A percentile compares a stretch with the other conserved stretches of the same genome.
Evolutionary conservation across 1,284 basidiomycete genomes (phyloP).

Genomic region (Moniliella sp.): DNA sequence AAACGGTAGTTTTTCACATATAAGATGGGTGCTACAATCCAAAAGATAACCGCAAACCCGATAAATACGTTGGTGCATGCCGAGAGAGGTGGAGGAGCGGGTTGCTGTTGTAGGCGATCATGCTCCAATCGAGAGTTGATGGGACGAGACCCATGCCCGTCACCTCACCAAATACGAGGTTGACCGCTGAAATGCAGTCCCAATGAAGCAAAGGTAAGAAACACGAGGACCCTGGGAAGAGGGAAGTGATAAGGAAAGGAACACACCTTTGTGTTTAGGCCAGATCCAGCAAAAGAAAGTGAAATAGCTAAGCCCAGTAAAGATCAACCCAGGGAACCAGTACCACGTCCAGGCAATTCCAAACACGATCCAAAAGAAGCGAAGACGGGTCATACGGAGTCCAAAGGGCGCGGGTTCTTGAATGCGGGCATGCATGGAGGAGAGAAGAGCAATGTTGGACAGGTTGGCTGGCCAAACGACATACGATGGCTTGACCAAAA

Average conservation of each 20-base stretch:
- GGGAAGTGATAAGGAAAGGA: conserved; percentile 1
- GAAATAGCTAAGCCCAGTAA: conserved; percentile 1
- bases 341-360: conserved; percentile 2
- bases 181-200: conserved; percentile 1
- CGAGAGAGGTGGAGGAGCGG: conserved; percentile 2
- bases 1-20: conserved; percentile 1
- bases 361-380: conserved; percentile 2
- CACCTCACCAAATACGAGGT: conserved; percentile 1
- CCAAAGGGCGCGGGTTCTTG: conserved; percentile 47
- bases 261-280: conserved; percentile 1
- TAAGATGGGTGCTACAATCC: conserved; percentile 2
- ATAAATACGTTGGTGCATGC: conserved; percentile 1
- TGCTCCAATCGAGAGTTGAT: conserved; percentile 1
- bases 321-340: conserved; percentile 3
- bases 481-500: conserved; percentile 2
- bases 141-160: conserved; percentile 2
- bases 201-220: conserved; percentile 1
- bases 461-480: conserved; percentile 2
- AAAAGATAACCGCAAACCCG: conserved; percentile 2
- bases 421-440: conserved; percentile 47
- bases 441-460: conserved; percentile 2
- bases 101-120: conserved; percentile 35
- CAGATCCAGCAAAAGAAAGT: conserved; percentile 2
- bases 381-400: conserved; percentile 1
- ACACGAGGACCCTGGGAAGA: not conserved